Base-by-base conservation (phyloP, 345 rosid genomes). In the Lagerstroemia speciosa region DNA sequence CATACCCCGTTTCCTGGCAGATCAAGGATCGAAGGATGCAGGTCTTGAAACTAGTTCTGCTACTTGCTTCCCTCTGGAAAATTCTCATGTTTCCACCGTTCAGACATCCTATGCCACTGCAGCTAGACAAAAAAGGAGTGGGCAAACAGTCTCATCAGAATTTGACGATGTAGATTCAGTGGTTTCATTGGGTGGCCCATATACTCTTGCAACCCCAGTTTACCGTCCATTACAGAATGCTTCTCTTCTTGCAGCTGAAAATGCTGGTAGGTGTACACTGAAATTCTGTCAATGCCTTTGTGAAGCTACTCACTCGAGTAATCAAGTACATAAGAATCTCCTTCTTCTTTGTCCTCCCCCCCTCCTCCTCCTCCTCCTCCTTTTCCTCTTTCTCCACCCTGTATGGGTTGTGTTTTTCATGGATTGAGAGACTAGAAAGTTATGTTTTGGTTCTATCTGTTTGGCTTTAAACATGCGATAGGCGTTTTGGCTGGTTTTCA, bases 141-240 rank as follows among this genome's bases (percentile, higher is more conserved):
- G 77, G 40, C 81, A 75, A 68, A 36, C 86, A 57, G 57, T 77
- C 43, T 76, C 86, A 72, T 75, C 81, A 57, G 83, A 79, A 52
- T 27, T 73, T 63, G 82, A 81, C 72, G 84, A 83, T 71, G 80
- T 73, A 52, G 78, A 71, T 72, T 77, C 85, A 34, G 45, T 73
- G 67, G 71, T 67, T 62, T 66, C 67, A 67, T 62, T 62, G 36
- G 65, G n/a, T n/a, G n/a, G 70, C 48, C 45, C 78, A 26, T 62
- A 62, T 45, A 68, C 82, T 69, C 69, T 48, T 62, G 34, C 34
- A 26, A 76, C 67, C 67, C 67, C 74, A n/a, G 41, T 48, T 22
- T 66, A 38, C 67, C 62, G 29, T 33, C 65, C 62, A 64, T 60
- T 74, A 4, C 71, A 63, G 32, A 69, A 71, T 77, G 50, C 79